Evolutionary conservation across 2,329 filamentous ascomycete species (phyloP), one percentile per base, ranked within the genome.

Genomic region (Epichloe amarillans): DNA sequence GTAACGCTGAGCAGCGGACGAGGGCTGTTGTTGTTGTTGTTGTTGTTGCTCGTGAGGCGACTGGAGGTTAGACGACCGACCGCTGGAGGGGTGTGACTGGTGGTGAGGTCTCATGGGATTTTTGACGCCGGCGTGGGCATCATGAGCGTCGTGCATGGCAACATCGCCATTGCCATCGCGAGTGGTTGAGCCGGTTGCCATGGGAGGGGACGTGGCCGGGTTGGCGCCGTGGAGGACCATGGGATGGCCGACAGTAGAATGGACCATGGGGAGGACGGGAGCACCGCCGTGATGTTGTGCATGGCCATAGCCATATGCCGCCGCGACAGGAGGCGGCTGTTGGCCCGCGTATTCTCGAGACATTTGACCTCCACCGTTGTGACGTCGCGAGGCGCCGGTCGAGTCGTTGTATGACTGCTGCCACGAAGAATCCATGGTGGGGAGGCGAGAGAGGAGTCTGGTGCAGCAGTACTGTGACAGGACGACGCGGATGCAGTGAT

Each of bases 1-100:
- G 70, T 97, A 97, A 64, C 90, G 82, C 66, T 94, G 87, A 53
- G 89, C 87, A 52, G 88, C 88, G 47, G 87, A 77, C 42, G 88
- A 93, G 53, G 86, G 82, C 62, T 55, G 58, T 37, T 83, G 26
- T 26, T 26, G 82, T 21, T 21, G 21, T 62, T 57, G 57, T 39
- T 83, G 26, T 26, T 26, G 82, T 62, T 57, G 58, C 47, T 83
- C 67, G 51, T 65, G 82, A 47, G 83, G 72, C 45, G 84, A 86
- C 65, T 91, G 84, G 59, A 88, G 80, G 55, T 79, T 88, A 53
- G 81, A 59, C 41, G 71, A 57, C 57, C 69, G 69, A 57, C 70
- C 65, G 50, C 68, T 68, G 30, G 77, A 80, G 53, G 79, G 79
- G 58, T 91, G 82, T 61, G 88, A 81, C 64, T 88, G 83, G 64